Evolutionary conservation across 2,329 filamentous ascomycete species (phyloP), one percentile per base, ranked within the genome.

Genomic region (Torrubiellomyces zombiae): DNA sequence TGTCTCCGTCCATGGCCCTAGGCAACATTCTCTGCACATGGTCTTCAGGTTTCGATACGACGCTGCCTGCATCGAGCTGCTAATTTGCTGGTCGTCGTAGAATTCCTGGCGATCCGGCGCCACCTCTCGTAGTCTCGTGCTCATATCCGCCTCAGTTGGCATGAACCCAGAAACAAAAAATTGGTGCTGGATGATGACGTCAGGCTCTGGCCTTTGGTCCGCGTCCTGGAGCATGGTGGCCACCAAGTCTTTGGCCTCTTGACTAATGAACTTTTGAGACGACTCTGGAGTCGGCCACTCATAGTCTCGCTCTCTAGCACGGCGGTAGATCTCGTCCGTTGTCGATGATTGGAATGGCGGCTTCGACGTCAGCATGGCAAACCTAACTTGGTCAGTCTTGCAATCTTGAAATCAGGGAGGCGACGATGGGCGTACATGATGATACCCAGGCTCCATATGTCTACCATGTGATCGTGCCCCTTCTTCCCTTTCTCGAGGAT

Each of bases 401-500:
- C 23, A 16, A 18, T 9, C 10, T n/a, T n/a, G 13, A 19, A 9
- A 16, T 14, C 6, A 9, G 21, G 14, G 9, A 18, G 3, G 5
- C 14, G 16, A 20, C n/a, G 9, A 24, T 3, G 16, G 15, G 41
- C 72, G 58, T 57, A 85, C 74, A 91, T 83, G 47, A 98, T 98
- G 37, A 98, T 89, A 12, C 91, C 89, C 44, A 98, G 63, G 21
- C 86, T 93, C 91, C 91, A 98, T 28, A 98, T 80, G 47, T 98
- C 89, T 4, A 98, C 89, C 60, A 91, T 93, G 46, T 95, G 85
- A 37, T 93, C 89, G 47, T 98, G 89, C 0, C 89, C 89, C 40
- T 86, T 82, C 44, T 81, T 89, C 17, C 78, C 81, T 58, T 89
- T 93, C 44, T 93, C 81, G 25, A 98, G 55, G 32, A 98, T 93